Evolutionary conservation across 306 rosid species (phyloP).

Genomic region (Alnus rubra): DNA sequence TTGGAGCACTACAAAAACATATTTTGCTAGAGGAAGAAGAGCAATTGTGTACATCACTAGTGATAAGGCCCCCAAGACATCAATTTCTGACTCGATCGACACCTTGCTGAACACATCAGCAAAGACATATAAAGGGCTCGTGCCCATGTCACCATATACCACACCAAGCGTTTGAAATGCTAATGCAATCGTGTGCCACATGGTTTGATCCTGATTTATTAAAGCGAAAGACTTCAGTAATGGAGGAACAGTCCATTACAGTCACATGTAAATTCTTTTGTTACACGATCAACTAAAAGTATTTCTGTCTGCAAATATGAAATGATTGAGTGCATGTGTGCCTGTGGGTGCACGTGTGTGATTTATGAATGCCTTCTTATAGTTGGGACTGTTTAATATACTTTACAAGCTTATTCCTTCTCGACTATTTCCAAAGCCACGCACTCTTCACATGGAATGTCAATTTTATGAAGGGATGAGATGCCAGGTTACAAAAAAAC

Average conservation of each 20-base stretch:
- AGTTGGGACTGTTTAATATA: not conserved
- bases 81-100: conserved; percentile 59
- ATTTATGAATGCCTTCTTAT: not conserved
- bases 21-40: conserved; percentile 80
- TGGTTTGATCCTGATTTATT: conserved; percentile 59
- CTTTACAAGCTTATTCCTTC: not conserved
- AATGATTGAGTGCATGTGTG: not conserved
- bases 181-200: conserved; percentile 64
- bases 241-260: conserved; percentile 5
- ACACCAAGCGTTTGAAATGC: conserved; percentile 98
- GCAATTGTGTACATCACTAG: conserved; percentile 92
- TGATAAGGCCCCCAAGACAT: conserved; percentile 91
- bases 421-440: not conserved
- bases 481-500: not conserved
- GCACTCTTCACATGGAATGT: not conserved
- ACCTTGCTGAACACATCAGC: conserved; percentile 93
- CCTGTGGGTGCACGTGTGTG: not conserved
- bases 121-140: conserved; percentile 93
- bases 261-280: conserved; percentile 3
- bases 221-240: conserved; percentile 26
- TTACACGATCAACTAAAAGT: conserved; percentile 11
- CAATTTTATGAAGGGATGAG: not conserved
- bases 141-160: conserved; percentile 96
- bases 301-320: conserved; percentile 6
- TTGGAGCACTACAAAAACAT: conserved; percentile 90